phyloP scores from a whole-genome alignment of 495 filamentous ascomycete species.

The Neurospora hispaniola region DNA sequence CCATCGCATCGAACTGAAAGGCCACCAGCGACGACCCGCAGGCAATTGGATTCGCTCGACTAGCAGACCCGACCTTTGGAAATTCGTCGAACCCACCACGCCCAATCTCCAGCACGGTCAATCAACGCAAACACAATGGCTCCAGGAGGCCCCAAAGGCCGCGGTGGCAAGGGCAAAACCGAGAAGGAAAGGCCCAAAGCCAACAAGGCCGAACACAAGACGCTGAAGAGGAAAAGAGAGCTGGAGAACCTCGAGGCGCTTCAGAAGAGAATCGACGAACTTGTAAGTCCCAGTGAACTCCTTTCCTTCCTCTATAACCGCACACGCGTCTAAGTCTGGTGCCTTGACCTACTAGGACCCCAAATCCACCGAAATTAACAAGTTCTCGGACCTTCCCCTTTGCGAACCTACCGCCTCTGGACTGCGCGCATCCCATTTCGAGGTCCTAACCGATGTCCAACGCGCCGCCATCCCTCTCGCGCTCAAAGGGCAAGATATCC shows the following conservation, averaged over 20 bases:
- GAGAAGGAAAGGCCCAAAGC: slow-evolving; percentile 14
- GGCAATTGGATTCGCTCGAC: neutral
- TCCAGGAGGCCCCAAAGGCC: slow-evolving; percentile 8
- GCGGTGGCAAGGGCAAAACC: slow-evolving; percentile 4
- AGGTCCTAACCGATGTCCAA: slow-evolving; percentile 86
- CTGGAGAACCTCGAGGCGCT: slow-evolving; percentile 49
- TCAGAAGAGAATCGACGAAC: slow-evolving; percentile 31
- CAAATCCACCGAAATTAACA: slow-evolving; percentile 36
- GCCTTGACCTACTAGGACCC: slow-evolving; percentile 21
- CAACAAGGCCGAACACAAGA: slow-evolving; percentile 23
- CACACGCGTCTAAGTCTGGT: neutral
- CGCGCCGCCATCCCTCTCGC: slow-evolving; percentile 73
- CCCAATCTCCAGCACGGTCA: neutral
- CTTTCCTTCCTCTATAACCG: neutral
- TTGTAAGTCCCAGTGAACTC: slow-evolving; percentile 16
- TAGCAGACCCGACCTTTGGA: neutral
- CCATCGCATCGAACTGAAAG: neutral
- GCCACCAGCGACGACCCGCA: neutral
- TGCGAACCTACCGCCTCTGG: slow-evolving; percentile 74
- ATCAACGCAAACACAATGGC: slow-evolving; percentile 12
- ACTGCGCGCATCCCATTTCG: slow-evolving; percentile 79
- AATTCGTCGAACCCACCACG: slow-evolving; percentile 8
- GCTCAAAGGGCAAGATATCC: slow-evolving; percentile 78
- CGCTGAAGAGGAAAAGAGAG: slow-evolving; percentile 35
- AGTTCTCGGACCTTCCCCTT: slow-evolving; percentile 75